phyloP scores from a whole-genome alignment of 2,329 filamentous ascomycete species.

The Venturiaceae sp. region DNA sequence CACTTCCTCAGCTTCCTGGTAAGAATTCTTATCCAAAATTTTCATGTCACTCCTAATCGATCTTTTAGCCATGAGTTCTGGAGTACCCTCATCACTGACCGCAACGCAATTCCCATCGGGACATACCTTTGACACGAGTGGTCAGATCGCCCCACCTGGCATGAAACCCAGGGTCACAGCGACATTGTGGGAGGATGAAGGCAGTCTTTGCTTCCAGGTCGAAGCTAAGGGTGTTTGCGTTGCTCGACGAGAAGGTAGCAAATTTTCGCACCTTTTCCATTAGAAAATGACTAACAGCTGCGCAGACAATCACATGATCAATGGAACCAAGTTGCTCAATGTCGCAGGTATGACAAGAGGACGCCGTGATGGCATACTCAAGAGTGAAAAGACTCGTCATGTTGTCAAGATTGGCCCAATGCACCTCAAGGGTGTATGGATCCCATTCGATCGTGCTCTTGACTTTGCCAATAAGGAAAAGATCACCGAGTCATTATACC shows the following conservation, averaged over 20 bases:
- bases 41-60: neutral
- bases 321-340: constrained; percentile 92
- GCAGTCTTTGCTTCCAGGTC: constrained; percentile 94
- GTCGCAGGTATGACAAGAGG: constrained; percentile 97
- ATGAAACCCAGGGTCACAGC: constrained; percentile 96
- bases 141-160: constrained; percentile 81
- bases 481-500: constrained; percentile 91
- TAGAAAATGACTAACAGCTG: neutral
- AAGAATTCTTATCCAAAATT: constrained; percentile 17
- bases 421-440: constrained; percentile 98
- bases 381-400: constrained; percentile 93
- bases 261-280: neutral
- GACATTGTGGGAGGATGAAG: constrained; percentile 96
- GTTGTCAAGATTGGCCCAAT: constrained; percentile 99
- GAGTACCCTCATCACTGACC: constrained; percentile 2
- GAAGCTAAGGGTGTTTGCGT: constrained; percentile 95
- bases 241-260: constrained; percentile 77
- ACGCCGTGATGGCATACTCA: constrained; percentile 87
- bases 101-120: constrained; percentile 31
- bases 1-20: constrained; percentile 57
- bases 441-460: constrained; percentile 92
- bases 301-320: constrained; percentile 96
- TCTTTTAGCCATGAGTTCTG: constrained; percentile 11
- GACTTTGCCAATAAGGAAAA: constrained; percentile 99
- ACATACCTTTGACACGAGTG: constrained; percentile 71